Evolutionary conservation across 371 early-diverging fungal species (phyloP).

Genomic region (Nematocida displodere): DNA sequence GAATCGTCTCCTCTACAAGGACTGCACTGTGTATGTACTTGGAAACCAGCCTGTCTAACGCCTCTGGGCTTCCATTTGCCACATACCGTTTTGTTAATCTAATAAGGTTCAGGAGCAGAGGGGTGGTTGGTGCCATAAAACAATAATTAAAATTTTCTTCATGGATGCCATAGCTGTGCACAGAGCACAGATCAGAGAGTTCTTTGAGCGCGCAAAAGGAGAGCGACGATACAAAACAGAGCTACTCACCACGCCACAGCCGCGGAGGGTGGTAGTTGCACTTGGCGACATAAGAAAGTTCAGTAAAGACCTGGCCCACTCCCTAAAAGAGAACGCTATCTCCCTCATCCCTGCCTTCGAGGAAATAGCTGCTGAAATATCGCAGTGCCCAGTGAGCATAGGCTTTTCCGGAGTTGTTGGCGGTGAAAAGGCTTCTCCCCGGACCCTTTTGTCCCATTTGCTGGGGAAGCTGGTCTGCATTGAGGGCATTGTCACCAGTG

Average conservation of each 20-base stretch:
- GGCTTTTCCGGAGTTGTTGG: conserved; percentile 38
- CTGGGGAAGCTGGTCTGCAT: conserved; percentile 83
- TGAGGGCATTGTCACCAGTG: conserved; percentile 95
- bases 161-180: conserved; percentile 45
- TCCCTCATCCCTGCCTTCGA: conserved; percentile 61
- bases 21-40: not conserved
- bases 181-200: conserved; percentile 51
- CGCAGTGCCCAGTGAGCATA: conserved; percentile 16
- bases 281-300: conserved; percentile 60
- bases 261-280: conserved; percentile 54
- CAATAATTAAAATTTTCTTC: conserved; percentile 8
- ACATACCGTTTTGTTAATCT: not conserved
- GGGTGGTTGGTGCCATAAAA: not conserved
- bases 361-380: conserved; percentile 53
- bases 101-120: not conserved
- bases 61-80: not conserved
- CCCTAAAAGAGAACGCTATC: conserved; percentile 56
- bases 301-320: conserved; percentile 51
- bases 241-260: conserved; percentile 9
- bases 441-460: conserved; percentile 74
- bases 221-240: conserved; percentile 24
- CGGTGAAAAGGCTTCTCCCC: conserved; percentile 68
- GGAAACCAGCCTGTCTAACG: not conserved
- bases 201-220: conserved; percentile 40
- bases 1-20: not conserved